Percentiles rank a stretch among this genome's conserved stretches.
Evolutionary conservation across 2,329 filamentous ascomycete genomes (phyloP).

Genomic region (Fusarium papillatum): DNA sequence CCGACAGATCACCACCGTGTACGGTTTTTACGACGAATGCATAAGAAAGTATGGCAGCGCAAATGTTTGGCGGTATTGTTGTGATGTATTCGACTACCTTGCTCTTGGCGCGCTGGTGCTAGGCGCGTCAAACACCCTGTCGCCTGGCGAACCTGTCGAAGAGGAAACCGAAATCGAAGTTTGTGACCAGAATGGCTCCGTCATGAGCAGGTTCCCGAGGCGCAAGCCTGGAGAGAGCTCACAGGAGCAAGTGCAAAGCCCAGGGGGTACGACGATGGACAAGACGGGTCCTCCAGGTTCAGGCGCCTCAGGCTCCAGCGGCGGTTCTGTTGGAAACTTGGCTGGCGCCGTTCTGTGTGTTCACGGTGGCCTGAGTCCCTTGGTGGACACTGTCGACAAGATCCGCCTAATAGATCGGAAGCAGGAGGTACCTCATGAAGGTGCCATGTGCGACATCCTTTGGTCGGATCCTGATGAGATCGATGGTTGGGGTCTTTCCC

Average conservation of each 20-base stretch:
- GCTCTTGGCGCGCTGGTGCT: constrained; percentile 91
- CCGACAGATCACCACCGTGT: constrained; percentile 96
- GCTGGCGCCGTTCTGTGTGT: constrained; percentile 94
- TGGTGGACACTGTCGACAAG: constrained; percentile 95
- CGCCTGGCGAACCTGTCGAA: constrained; percentile 65
- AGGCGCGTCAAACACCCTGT: constrained; percentile 81
- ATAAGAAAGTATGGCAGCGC: constrained; percentile 95
- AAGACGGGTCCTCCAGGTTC: constrained; percentile 82
- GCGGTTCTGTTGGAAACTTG: constrained; percentile 73
- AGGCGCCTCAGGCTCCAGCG: constrained; percentile 79
- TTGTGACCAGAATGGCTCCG: constrained; percentile 84
- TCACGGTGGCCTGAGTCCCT: constrained; percentile 90
- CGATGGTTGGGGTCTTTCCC: constrained; percentile 95
- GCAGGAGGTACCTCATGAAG: constrained; percentile 98
- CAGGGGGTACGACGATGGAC: constrained; percentile 44
- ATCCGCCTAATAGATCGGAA: constrained; percentile 96
- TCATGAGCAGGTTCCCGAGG: constrained; percentile 80
- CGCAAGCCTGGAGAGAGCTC: constrained; percentile 48
- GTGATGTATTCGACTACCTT: constrained; percentile 97
- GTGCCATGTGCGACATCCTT: constrained; percentile 97
- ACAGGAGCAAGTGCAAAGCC: constrained; percentile 45
- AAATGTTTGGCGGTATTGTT: constrained; percentile 98
- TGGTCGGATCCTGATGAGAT: constrained; percentile 99
- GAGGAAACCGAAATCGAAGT: constrained; percentile 94
- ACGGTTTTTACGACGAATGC: constrained; percentile 98